These are phyloP conservation scores for Beauveria caledonica DNA, from an alignment of 2,329 filamentous ascomycete species.

Conservation along the genomic window DNA sequence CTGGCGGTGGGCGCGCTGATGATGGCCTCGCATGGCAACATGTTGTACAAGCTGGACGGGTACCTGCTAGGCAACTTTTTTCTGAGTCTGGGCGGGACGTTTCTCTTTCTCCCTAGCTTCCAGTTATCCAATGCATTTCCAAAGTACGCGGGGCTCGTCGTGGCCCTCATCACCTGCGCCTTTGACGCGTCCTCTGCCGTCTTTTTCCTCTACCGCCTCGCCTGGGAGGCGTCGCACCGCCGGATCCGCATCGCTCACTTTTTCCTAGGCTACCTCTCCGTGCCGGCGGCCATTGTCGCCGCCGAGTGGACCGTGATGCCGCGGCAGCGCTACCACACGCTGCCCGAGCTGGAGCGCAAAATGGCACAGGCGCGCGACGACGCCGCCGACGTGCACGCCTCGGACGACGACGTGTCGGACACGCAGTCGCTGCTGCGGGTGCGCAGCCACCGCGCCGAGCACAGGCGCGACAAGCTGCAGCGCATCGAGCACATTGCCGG, in stretches of 20 bases:
- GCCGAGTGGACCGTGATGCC: conserved; percentile 35
- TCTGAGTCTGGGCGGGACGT: conserved; percentile 69
- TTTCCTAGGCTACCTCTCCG: conserved; percentile 31
- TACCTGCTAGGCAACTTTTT: conserved; percentile 68
- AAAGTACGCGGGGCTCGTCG: conserved; percentile 65
- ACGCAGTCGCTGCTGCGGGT: conserved; percentile 35
- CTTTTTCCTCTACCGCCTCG: conserved; percentile 65
- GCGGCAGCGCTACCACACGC: conserved; percentile 28
- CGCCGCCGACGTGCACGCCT: conserved; percentile 37
- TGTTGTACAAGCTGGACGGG: conserved; percentile 63
- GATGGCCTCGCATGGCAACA: conserved; percentile 56
- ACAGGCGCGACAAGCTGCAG: conserved; percentile 47
- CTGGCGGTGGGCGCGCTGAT: conserved; percentile 62
- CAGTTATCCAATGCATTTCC: conserved; percentile 82
- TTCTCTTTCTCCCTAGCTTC: conserved; percentile 75
- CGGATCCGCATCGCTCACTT: conserved; percentile 28
- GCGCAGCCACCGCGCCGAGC: conserved; percentile 34
- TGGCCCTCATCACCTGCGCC: conserved; percentile 71
- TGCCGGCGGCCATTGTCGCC: conserved; percentile 28
- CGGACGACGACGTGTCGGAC: conserved; percentile 46
- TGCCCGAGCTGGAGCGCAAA: conserved; percentile 30
- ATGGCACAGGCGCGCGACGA: conserved; percentile 30
- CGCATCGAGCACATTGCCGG: conserved; percentile 59
- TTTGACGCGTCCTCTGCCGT: conserved; percentile 77
- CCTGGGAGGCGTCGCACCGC: conserved; percentile 49